Conservation (phyloP, 768 basidiomycete species). For the Amanita rimosa region DNA sequence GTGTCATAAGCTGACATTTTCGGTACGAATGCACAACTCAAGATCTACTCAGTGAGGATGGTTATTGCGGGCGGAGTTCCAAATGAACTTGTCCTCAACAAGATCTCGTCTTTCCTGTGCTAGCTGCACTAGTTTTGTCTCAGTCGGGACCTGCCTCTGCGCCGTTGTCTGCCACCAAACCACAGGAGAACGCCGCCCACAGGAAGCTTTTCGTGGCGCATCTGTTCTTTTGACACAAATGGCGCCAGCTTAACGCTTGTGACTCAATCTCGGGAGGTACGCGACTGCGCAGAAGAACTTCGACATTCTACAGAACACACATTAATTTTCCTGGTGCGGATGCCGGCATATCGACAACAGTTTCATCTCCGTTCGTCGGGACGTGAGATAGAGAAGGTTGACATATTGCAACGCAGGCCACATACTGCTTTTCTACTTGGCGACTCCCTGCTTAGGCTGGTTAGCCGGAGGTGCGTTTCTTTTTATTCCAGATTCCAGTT, state of each 20-base stretch:
- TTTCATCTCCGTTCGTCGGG: not conserved
- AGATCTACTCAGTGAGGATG: no score
- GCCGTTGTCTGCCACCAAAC: not conserved
- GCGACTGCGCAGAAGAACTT: constrained; percentile 2
- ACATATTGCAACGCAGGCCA: no score
- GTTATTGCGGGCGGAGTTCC: no score
- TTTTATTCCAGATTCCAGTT: not conserved
- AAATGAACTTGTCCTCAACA: no score
- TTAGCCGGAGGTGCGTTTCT: not conserved
- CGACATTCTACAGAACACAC: not conserved
- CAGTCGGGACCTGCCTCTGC: no score
- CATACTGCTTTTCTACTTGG: not conserved
- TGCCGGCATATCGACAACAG: not conserved
- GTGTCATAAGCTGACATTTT: no score
- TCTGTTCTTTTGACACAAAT: not conserved
- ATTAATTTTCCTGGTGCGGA: not conserved
- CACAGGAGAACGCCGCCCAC: not conserved
- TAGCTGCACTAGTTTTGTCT: not conserved
- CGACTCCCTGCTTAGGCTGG: not conserved
- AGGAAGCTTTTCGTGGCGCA: not conserved
- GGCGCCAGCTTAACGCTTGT: not conserved
- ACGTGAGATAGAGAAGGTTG: no score
- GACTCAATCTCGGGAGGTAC: not conserved
- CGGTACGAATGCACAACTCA: no score
- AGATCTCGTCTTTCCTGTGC: no score